Base-by-base conservation (phyloP, 2,329 filamentous ascomycete species). In the Trichoderma sp. region DNA sequence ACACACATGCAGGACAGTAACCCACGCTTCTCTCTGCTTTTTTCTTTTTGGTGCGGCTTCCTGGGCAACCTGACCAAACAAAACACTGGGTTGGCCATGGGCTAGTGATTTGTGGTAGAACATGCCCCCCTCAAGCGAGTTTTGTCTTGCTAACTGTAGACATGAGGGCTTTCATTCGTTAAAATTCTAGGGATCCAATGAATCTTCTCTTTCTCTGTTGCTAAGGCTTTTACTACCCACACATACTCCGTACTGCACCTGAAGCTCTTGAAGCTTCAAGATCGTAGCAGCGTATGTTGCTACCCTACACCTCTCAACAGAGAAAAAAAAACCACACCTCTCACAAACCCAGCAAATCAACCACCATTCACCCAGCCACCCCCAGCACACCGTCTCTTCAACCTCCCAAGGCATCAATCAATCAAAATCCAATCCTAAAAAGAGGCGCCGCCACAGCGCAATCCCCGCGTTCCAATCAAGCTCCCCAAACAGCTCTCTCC, bases 361-460 rank as follows among this genome's bases (percentile, higher is more conserved):
- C n/a, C 39, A n/a, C 14, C 39, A 15, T 36, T 30, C 28, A 36
- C 11, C 30, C 47, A 66, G 47, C 63, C 63, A 56, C 58, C 32
- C 58, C 30, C n/a, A 61, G 32, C 30, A 36, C 58, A 34, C 58
- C 30, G 32, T 34, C 30, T 24, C 8, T 21, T 18, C 32, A 61
- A 36, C 32, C 9, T 14, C 32, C 57, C 15, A 56, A 56, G 24
- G 61, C n/a, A 64, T 64, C 61, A 47, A 47, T 21, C 36, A 39
- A 39, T 39, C 36, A 47, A 4, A 57, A 30, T 5, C 28, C 28
- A 26, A 28, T 56, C 28, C 57, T 18, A 15, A 18, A 67, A 67
- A 57, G 64, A 67, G 64, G 64, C 64, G 64, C 64, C 64, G 64
- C 64, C 64, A 67, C 64, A 43, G 24, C 28, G 24, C 51, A 36